Evolutionary conservation across 345 rosid genomes (phyloP).

Genomic region (Pistacia integerrima): DNA sequence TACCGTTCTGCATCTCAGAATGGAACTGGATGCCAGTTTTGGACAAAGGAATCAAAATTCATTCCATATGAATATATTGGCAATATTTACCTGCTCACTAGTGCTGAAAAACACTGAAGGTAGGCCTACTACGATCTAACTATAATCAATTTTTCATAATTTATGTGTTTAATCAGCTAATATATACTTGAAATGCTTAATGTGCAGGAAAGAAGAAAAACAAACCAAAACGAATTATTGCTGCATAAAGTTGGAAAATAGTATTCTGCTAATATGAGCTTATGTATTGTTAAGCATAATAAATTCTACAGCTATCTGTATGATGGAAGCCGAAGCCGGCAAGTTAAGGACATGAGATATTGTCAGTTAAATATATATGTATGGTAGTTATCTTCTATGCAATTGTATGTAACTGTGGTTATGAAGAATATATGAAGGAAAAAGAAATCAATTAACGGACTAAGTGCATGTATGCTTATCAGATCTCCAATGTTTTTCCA

Average conservation of each 20-base stretch:
- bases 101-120: background rate
- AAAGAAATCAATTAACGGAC: no score
- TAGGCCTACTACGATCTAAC: background rate
- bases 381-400: no score
- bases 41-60: slow-evolving; percentile 43
- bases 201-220: background rate
- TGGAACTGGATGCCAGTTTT: slow-evolving; percentile 52
- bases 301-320: no score
- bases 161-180: background rate
- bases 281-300: no score
- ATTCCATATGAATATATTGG: slow-evolving; percentile 23
- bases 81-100: slow-evolving; percentile 35
- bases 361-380: no score
- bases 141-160: background rate
- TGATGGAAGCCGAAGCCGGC: no score
- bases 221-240: background rate
- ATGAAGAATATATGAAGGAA: no score
- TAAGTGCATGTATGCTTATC: no score
- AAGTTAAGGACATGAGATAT: no score
- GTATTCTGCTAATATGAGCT: background rate
- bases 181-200: background rate
- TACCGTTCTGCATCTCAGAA: slow-evolving; percentile 27
- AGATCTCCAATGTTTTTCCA: no score
- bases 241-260: background rate
- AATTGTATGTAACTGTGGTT: no score